phyloP scores from a whole-genome alignment of 2,329 filamentous ascomycete species.

The Colletotrichum somersetense region DNA sequence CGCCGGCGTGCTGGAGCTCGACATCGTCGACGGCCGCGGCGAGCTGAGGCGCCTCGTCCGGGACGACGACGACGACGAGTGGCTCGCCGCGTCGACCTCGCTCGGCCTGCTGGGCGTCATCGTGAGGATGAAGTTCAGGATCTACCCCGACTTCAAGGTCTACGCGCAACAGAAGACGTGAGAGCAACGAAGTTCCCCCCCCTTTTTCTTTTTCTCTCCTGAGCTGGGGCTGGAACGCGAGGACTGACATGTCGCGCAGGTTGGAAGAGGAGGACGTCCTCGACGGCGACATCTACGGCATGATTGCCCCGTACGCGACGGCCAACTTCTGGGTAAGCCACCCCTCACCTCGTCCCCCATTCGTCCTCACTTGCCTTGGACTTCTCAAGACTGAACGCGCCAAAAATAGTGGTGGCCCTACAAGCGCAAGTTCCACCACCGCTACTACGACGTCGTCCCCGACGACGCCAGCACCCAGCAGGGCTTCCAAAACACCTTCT shows the following conservation, averaged over 20 bases:
- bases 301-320: slow-evolving; percentile 64
- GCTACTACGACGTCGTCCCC: slow-evolving; percentile 64
- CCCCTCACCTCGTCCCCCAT: too few relatives aligned
- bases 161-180: slow-evolving; percentile 63
- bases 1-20: slow-evolving; percentile 61
- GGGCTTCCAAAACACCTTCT: slow-evolving; percentile 66
- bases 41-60: slow-evolving; percentile 57
- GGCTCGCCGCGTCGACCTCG: slow-evolving; percentile 65
- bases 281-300: slow-evolving; percentile 61
- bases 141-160: slow-evolving; percentile 65
- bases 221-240: not conserved
- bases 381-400: not conserved
- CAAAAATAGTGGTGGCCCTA: slow-evolving; percentile 63
- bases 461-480: slow-evolving; percentile 56
- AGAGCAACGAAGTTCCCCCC: slow-evolving; percentile 47
- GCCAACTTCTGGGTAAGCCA: slow-evolving; percentile 62
- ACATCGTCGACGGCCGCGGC: slow-evolving; percentile 63
- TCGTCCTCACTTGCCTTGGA: too few relatives aligned
- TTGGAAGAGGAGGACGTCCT: slow-evolving; percentile 62
- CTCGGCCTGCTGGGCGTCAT: slow-evolving; percentile 63
- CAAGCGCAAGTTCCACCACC: slow-evolving; percentile 63
- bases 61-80: slow-evolving; percentile 60
- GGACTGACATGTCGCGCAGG: slow-evolving; percentile 45
- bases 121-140: slow-evolving; percentile 61
- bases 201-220: too few relatives aligned